phyloP scores from a whole-genome alignment of 768 basidiomycete genomes.

The Macrocybe gigantea region DNA sequence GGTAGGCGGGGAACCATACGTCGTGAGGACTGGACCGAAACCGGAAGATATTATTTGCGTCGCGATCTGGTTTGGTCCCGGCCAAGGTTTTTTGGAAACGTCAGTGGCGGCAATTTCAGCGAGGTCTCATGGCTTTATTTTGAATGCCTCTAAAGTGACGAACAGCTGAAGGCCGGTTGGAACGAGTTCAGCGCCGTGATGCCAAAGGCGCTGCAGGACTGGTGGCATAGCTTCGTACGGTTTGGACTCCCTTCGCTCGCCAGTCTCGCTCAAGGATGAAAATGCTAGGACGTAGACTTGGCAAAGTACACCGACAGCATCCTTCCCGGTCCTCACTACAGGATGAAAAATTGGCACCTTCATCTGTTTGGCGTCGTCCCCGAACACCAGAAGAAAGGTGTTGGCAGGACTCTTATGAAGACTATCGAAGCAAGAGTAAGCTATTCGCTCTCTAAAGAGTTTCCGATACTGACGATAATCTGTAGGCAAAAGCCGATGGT shows the following conservation, averaged over 20 bases:
- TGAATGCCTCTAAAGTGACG: not conserved
- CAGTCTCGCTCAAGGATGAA: not conserved
- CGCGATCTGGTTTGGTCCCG: constrained; percentile 25
- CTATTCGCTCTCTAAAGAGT: not conserved
- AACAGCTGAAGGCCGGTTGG: not conserved
- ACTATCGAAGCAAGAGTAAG: constrained; percentile 15
- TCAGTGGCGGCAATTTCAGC: not conserved
- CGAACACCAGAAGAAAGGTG: constrained; percentile 1
- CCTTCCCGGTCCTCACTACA: constrained; percentile 10
- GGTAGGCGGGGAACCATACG: constrained; percentile 21
- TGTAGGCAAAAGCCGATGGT: constrained; percentile 12
- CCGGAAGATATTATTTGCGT: constrained; percentile 21
- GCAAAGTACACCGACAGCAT: constrained; percentile 8
- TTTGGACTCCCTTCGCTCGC: not conserved
- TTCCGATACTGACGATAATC: not conserved
- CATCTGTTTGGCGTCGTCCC: constrained; percentile 7
- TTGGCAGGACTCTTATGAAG: constrained; percentile 14
- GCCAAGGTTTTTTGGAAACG: constrained; percentile 17
- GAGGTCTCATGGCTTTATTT: not conserved
- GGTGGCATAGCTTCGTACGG: not conserved
- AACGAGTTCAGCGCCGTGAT: not conserved
- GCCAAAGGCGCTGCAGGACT: not conserved
- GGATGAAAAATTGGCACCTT: constrained; percentile 1
- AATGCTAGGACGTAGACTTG: constrained; percentile 14
- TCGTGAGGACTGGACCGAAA: constrained; percentile 16